Evolutionary conservation across 2,329 filamentous ascomycete genomes (phyloP).

Genomic region (Penicillium janthinellum): DNA sequence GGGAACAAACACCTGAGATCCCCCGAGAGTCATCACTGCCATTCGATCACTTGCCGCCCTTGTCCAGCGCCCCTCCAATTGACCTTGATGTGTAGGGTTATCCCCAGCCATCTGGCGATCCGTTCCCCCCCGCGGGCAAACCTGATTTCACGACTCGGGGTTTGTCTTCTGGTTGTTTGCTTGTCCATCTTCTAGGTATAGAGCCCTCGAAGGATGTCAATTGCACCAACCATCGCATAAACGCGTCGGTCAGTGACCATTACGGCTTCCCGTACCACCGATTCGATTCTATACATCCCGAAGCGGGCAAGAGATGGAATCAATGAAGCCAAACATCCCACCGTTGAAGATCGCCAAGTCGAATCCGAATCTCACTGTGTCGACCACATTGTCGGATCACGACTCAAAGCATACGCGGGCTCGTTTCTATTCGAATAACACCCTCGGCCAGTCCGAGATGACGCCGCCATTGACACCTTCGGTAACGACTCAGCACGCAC

Average conservation of each 20-base stretch:
- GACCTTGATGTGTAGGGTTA: constrained; percentile 27
- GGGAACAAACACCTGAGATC: constrained; percentile 22
- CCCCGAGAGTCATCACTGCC: constrained; percentile 10
- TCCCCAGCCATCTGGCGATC: constrained; percentile 26
- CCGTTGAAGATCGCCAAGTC: constrained; percentile 43
- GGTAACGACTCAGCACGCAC: constrained; percentile 63
- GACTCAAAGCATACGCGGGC: constrained; percentile 13
- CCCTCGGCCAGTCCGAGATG: constrained; percentile 56
- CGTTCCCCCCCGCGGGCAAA: constrained; percentile 14
- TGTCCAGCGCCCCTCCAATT: constrained; percentile 21
- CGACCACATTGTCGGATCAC: constrained; percentile 13
- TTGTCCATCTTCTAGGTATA: constrained; percentile 4
- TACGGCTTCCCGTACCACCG: constrained; percentile 15
- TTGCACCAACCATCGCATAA: constrained; percentile 30
- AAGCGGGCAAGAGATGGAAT: constrained; percentile 32
- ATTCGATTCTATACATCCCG: constrained; percentile 4
- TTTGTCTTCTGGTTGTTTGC: constrained; percentile 2
- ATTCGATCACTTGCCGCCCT: constrained; percentile 18
- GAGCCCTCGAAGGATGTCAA: constrained; percentile 31
- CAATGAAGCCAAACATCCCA: constrained; percentile 40
- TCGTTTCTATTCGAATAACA: constrained; percentile 29
- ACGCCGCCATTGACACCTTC: constrained; percentile 77
- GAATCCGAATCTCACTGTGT: constrained; percentile 29
- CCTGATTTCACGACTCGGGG: constrained; percentile 17
- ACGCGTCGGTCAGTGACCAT: constrained; percentile 36